Conservation (phyloP, 1,139 yeast genomes). For the Blastobotrys elegans region DNA sequence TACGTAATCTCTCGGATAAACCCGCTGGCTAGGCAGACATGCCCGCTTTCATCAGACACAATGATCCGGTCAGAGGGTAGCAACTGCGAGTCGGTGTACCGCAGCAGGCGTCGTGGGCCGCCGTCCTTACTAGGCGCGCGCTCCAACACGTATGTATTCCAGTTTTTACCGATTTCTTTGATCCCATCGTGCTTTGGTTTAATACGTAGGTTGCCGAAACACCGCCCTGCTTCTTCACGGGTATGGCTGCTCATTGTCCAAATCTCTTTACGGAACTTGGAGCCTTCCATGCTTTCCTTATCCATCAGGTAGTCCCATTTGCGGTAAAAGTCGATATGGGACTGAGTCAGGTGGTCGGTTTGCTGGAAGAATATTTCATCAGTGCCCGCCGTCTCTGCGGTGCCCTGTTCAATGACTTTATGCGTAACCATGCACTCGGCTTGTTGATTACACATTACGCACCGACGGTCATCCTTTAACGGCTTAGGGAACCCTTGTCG, state of each 20-base stretch:
- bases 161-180: slow-evolving; percentile 3
- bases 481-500: slow-evolving; percentile 52
- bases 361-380: slow-evolving; percentile 42
- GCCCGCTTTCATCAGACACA: slow-evolving; percentile 77
- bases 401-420: slow-evolving; percentile 54
- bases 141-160: slow-evolving; percentile 11
- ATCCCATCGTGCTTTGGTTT: slow-evolving; percentile 14
- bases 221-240: slow-evolving; percentile 60
- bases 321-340: slow-evolving; percentile 51
- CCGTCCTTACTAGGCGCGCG: not conserved
- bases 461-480: slow-evolving; percentile 45
- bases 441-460: slow-evolving; percentile 63
- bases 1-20: slow-evolving; percentile 42
- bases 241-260: slow-evolving; percentile 61
- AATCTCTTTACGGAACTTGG: slow-evolving; percentile 53
- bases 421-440: slow-evolving; percentile 67
- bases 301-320: slow-evolving; percentile 74
- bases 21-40: slow-evolving; percentile 69
- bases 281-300: slow-evolving; percentile 62
- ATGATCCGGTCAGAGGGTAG: slow-evolving; percentile 42
- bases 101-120: slow-evolving; percentile 12
- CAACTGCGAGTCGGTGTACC: slow-evolving; percentile 23
- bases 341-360: slow-evolving; percentile 48
- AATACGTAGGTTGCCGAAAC: slow-evolving; percentile 38
- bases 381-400: slow-evolving; percentile 36